Percentiles rank a stretch among this genome's conserved stretches.
Evolutionary conservation across 345 rosid species (phyloP).

Genomic region (Lepidium sativum): DNA sequence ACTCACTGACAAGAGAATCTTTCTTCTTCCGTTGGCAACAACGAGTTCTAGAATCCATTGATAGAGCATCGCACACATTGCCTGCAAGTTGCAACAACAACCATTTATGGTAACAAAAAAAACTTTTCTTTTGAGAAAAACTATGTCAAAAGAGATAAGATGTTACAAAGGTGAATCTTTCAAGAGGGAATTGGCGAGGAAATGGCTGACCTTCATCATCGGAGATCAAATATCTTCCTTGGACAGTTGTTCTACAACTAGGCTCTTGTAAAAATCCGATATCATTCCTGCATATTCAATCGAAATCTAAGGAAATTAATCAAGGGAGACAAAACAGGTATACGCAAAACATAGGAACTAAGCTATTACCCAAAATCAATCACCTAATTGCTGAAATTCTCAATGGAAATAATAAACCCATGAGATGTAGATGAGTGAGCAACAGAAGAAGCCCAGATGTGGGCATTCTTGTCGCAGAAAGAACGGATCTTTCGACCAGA

Average conservation of each 20-base stretch:
- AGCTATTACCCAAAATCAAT: neutral
- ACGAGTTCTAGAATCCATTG: constrained; percentile 63
- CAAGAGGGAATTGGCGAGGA: neutral
- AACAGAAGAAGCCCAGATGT: constrained; percentile 25
- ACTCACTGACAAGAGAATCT: constrained; percentile 95
- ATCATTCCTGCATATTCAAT: constrained; percentile 43
- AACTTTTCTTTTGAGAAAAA: too few species aligned
- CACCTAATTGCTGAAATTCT: constrained; percentile 49
- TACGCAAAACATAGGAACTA: neutral
- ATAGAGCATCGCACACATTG: constrained; percentile 76
- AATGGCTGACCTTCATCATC: constrained; percentile 60
- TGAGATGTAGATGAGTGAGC: constrained; percentile 28
- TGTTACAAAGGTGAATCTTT: neutral
- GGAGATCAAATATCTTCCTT: constrained; percentile 77
- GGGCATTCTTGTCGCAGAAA: constrained; percentile 34
- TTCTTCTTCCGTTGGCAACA: constrained; percentile 81
- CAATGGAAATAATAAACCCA: constrained; percentile 23
- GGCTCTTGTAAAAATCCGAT: constrained; percentile 41
- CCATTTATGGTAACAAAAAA: neutral
- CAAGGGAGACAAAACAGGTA: neutral
- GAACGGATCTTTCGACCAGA: constrained; percentile 9
- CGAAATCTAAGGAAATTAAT: neutral
- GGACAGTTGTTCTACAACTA: constrained; percentile 67
- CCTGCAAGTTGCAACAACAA: constrained; percentile 35
- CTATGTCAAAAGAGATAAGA: neutral